These are phyloP conservation scores for Metarhizium humberi DNA, from an alignment of 2,329 filamentous ascomycete species.

Conservation along the genomic window DNA sequence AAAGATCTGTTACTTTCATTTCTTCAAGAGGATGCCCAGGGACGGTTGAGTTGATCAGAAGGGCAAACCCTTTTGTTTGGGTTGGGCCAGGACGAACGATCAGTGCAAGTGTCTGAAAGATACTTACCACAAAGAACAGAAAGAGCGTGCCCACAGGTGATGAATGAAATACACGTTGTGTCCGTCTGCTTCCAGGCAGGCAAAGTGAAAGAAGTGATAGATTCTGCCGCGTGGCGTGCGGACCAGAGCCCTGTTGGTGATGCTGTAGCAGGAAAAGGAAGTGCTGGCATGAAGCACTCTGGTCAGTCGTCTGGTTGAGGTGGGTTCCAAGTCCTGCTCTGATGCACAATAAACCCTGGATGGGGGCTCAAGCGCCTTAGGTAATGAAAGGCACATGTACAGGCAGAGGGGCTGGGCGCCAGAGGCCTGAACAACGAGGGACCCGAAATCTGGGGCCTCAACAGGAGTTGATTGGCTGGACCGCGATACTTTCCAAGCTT, in stretches of 20 bases:
- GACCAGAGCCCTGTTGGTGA: slow-evolving; percentile 15
- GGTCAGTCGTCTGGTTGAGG: background rate
- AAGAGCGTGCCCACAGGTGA: slow-evolving; percentile 13
- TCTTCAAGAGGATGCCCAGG: background rate
- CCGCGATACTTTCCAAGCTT: too few species aligned
- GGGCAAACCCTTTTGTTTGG: background rate
- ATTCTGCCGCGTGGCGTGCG: slow-evolving; percentile 19
- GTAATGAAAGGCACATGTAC: background rate
- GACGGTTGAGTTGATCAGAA: background rate
- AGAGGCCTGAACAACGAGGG: background rate
- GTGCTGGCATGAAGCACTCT: background rate
- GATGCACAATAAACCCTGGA: background rate
- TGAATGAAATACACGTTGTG: slow-evolving; percentile 20
- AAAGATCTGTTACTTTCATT: background rate
- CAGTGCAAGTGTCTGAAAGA: background rate
- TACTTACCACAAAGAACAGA: slow-evolving; percentile 16
- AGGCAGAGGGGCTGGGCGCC: background rate
- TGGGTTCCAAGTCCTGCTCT: background rate
- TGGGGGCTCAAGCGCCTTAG: background rate
- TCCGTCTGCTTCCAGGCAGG: slow-evolving; percentile 29
- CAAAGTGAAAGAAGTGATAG: slow-evolving; percentile 17
- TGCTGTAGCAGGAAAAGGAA: slow-evolving; percentile 1
- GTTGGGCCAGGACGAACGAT: background rate
- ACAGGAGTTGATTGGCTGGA: too few species aligned
- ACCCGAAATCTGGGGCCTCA: too few species aligned